Evolutionary conservation across 805 yeast genomes (phyloP), one percentile per base, ranked within the genome.

Genomic region (Saturnispora silvae): DNA sequence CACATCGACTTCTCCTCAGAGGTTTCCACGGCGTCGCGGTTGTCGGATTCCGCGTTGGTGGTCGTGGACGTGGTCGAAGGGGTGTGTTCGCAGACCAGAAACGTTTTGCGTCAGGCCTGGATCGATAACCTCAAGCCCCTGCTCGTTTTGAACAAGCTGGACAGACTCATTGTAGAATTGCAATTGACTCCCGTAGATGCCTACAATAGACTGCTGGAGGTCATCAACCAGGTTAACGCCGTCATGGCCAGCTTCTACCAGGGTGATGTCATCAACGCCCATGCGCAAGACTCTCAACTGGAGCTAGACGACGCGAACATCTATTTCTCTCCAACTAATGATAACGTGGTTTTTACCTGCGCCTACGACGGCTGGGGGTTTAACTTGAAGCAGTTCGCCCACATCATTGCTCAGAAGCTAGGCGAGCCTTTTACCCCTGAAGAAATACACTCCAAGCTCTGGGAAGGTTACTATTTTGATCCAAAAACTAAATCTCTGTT

Each of bases 281-380:
- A 86, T 60, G 63, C 77, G 51, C 59, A 70, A 5, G 80, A 83
- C 78, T 52, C 55, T 34, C 61, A 64, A 29, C 52, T 52, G 13
- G 95, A 84, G 46, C 70, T 69, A 42, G 81, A 76, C 45, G 97
- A 87, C 54, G 72, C 77, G 25, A 94, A 78, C 48, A 60, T 87
- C 19, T 87, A 87, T 54, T 89, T 89, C 45, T 69, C 83, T 14
- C 98, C 99, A 0, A 82, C 80, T 35, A 70, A 74, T 46, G 85
- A 85, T 53, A 89, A 89, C 52, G 96, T 89, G 4, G 74, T 89
- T 0, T 89, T 89, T 63, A 89, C 95, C 1, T 68, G 75, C 20
- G 98, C 98, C 1, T 67, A 81, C 15, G 98, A 92, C 60, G 97
- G 97, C 10, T 92, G 98, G 97, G 99, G 97, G 1, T 92, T 92